Base-by-base conservation (phyloP, 805 yeast species). In the Cyberlindnera americana region DNA sequence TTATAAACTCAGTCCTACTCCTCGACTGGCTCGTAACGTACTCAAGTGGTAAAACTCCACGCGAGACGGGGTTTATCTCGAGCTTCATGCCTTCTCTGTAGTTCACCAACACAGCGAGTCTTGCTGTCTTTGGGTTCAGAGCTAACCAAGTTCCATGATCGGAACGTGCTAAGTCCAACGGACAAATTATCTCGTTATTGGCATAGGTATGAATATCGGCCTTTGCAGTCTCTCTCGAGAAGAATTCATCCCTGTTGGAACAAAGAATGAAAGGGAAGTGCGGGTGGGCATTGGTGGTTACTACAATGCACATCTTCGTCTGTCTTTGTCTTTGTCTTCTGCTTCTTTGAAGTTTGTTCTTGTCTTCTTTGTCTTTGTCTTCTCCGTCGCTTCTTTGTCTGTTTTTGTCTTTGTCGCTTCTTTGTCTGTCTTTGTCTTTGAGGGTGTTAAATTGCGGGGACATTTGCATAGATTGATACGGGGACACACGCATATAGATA, bases 61-160 rank as follows among this genome's bases (percentile, higher is more conserved):
- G 60, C 3, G 76, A 73, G 10, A 57, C 51, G 1, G 53, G 52
- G 37, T 50, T 50, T n/a, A 44, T 33, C 2, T 42, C n/a, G 11
- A 46, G 44, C 47, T 35, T 53, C 7, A 47, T 40, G 6, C 62
- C 60, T 50, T 83, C 93, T 34, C 85, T 64, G 56, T 76, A 79
- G 57, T 91, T 91, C 14, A 93, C 80, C 19, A 91, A 69, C 3
- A 83, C 83, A 0, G 95, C 84, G 2, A 90, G 42, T 43, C 72
- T 69, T 0, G 87, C 87, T 3, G 50, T 56, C 22, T 66, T 65
- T 6, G 54, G 52, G 29, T 77, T 70, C 2, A 83, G 72, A 0
- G 95, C 97, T 2, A 87, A 76, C 99, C 99, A 93, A 0, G 97
- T 86, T 1, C 99, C 97, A 47, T 77, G 86, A 40, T 79, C 89